Evolutionary conservation across 2,329 filamentous ascomycete species (phyloP).

Genomic region (Teratosphaeriaceae sp.): DNA sequence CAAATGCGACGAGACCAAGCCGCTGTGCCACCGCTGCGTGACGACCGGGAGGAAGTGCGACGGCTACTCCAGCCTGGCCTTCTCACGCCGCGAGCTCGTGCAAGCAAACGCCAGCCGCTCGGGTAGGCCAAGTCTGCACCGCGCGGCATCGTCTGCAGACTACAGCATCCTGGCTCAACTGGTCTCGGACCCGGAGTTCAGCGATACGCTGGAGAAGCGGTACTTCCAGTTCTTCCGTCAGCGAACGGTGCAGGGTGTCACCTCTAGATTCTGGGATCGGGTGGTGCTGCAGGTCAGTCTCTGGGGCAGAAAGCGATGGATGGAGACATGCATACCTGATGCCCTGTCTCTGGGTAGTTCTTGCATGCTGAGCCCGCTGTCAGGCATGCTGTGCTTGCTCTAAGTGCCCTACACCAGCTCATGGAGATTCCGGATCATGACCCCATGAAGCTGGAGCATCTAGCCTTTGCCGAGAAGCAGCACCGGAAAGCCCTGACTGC

Average conservation of each 20-base stretch:
- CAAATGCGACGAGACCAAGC: slow-evolving; percentile 43
- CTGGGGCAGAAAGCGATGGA: too few species aligned
- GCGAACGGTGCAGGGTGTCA: slow-evolving; percentile 15
- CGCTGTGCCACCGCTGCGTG: slow-evolving; percentile 46
- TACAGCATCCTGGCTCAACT: slow-evolving; percentile 7
- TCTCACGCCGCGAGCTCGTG: slow-evolving; percentile 10
- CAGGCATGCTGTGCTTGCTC: slow-evolving; percentile 27
- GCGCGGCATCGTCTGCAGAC: not conserved
- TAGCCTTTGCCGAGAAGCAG: slow-evolving; percentile 9
- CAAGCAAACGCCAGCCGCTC: slow-evolving; percentile 3
- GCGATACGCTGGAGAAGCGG: slow-evolving; percentile 20
- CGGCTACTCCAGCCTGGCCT: slow-evolving; percentile 38
- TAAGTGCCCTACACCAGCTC: slow-evolving; percentile 25
- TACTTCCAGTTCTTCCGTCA: slow-evolving; percentile 26
- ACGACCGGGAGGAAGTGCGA: slow-evolving; percentile 52
- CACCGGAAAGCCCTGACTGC: slow-evolving; percentile 8
- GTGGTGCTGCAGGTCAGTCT: slow-evolving; percentile 26
- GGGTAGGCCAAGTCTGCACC: not conserved
- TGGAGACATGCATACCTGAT: too few species aligned
- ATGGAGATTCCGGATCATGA: slow-evolving; percentile 4
- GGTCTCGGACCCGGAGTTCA: slow-evolving; percentile 18
- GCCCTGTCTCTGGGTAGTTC: too few species aligned
- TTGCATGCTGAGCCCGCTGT: slow-evolving; percentile 25
- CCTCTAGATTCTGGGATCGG: slow-evolving; percentile 22
- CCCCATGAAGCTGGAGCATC: slow-evolving; percentile 4